Evolutionary conservation across 257 asterid species (phyloP), one percentile per base, ranked within the genome.

Genomic region (Gentiana straminea): DNA sequence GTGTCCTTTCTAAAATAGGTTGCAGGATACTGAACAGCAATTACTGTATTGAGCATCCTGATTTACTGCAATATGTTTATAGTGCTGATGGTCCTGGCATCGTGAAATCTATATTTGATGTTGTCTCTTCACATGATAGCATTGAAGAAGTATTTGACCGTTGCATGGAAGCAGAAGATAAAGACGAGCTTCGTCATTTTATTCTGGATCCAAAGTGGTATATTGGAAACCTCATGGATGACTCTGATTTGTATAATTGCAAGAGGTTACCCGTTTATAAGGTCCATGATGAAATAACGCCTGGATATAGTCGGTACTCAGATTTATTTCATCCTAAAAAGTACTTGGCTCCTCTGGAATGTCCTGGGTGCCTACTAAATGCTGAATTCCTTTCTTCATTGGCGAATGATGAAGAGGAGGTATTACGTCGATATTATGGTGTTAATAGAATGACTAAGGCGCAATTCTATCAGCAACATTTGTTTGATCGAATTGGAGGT

Each of bases 201-300:
- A 80, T 90, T 73, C 71, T 90, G 64, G 82, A 77, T 67, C 91
- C 94, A 11, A 74, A 72, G 70, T 90, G 97, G 97, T 86, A 82
- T 62, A 75, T 86, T 60, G 85, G 89, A 51, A 80, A 71, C 57
- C 56, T 66, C 62, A 74, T 86, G 84, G 91, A 77, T 77, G 91
- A 71, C 71, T 79, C 91, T 54, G 88, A 79, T 69, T 65, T 90
- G 57, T 80, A 69, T 76, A 82, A 77, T 71, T 77, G 98, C 96
- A 90, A 84, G 83, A 82, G 94, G 80, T 83, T 90, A 61, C 94
- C 89, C 54, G 76, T 90, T 57, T 90, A 80, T 73, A 79, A 77
- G 78, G 86, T 86, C 35, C 77, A 84, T 62, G 79, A 70, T 74
- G 81, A 69, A 62, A 86, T 75, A 64, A 71, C 82, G 70, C 12